These are phyloP conservation scores for Myriangium duriaei DNA, from an alignment of 2,329 filamentous ascomycete species.

Conservation along the genomic window DNA sequence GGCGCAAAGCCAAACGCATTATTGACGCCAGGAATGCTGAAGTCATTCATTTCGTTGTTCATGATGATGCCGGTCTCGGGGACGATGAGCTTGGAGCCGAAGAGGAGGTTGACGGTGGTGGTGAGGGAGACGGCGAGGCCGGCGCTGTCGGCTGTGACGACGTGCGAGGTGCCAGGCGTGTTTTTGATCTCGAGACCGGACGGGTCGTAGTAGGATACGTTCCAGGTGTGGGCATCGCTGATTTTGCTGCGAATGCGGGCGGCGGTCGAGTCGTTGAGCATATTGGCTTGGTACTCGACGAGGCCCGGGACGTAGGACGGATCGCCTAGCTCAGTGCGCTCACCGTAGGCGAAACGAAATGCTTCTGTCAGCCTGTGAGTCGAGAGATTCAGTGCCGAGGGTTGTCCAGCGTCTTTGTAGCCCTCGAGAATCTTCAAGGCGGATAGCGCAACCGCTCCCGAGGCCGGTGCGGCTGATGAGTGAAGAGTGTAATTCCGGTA, in stretches of 20 bases:
- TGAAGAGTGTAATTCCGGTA: constrained; percentile 58
- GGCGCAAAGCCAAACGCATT: constrained; percentile 84
- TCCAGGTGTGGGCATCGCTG: constrained; percentile 56
- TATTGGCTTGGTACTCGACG: constrained; percentile 48
- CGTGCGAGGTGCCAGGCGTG: constrained; percentile 61
- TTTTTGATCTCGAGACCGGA: constrained; percentile 51
- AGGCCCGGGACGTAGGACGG: constrained; percentile 59
- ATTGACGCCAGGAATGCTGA: constrained; percentile 63
- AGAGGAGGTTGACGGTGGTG: constrained; percentile 78
- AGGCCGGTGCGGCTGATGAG: constrained; percentile 59
- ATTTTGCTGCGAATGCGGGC: constrained; percentile 53
- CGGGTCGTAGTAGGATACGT: constrained; percentile 63
- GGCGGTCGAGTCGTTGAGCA: constrained; percentile 53
- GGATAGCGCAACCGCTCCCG: constrained; percentile 62
- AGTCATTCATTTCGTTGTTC: constrained; percentile 52
- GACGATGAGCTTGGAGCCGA: constrained; percentile 67
- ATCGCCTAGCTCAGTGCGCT: constrained; percentile 67
- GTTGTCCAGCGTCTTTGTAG: constrained; percentile 51
- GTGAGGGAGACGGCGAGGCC: constrained; percentile 73
- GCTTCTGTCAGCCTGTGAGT: constrained; percentile 78
- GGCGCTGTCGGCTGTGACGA: constrained; percentile 56
- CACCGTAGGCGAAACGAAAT: constrained; percentile 76
- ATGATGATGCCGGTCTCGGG: constrained; percentile 74
- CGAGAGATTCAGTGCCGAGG: constrained; percentile 49
- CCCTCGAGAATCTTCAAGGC: constrained; percentile 75